Conservation (phyloP, 805 yeast genomes). For the Wickerhamomyces bovis region DNA sequence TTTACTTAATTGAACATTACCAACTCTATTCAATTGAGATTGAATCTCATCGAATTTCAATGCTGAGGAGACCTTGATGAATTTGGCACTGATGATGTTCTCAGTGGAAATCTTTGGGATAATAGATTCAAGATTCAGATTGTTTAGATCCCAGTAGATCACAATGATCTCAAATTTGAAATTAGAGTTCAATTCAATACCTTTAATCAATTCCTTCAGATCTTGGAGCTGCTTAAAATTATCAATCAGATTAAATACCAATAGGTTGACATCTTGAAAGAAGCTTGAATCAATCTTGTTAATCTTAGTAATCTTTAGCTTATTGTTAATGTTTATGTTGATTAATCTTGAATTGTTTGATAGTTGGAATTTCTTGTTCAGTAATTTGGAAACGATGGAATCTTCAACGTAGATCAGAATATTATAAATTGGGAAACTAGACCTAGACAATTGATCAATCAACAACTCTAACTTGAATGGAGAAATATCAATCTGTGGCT, state of each 20-base stretch:
- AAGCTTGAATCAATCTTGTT: constrained; percentile 20
- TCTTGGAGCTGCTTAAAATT: constrained; percentile 24
- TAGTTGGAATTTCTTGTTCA: constrained; percentile 28
- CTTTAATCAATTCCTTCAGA: constrained; percentile 29
- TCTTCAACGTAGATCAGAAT: constrained; percentile 17
- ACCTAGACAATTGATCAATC: constrained; percentile 1
- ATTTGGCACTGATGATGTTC: constrained; percentile 25
- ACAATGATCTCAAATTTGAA: constrained; percentile 28
- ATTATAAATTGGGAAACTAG: constrained; percentile 2
- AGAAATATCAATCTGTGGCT: constrained; percentile 16
- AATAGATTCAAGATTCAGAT: constrained; percentile 20
- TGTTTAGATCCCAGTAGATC: constrained; percentile 33
- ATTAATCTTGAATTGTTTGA: not conserved
- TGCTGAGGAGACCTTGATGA: constrained; percentile 25
- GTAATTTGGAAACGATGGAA: constrained; percentile 27
- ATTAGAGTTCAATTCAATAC: constrained; percentile 29
- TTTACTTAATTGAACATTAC: constrained; percentile 25
- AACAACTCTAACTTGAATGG: constrained; percentile 21
- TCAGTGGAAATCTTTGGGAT: constrained; percentile 19
- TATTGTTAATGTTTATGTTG: constrained; percentile 2
- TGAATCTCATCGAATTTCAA: constrained; percentile 21
- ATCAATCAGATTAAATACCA: constrained; percentile 35
- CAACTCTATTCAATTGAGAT: constrained; percentile 20
- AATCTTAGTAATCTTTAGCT: constrained; percentile 20
- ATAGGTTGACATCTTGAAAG: constrained; percentile 26